Base-by-base conservation (phyloP, 2,329 filamentous ascomycete species). In the Fusarium begoniae region DNA sequence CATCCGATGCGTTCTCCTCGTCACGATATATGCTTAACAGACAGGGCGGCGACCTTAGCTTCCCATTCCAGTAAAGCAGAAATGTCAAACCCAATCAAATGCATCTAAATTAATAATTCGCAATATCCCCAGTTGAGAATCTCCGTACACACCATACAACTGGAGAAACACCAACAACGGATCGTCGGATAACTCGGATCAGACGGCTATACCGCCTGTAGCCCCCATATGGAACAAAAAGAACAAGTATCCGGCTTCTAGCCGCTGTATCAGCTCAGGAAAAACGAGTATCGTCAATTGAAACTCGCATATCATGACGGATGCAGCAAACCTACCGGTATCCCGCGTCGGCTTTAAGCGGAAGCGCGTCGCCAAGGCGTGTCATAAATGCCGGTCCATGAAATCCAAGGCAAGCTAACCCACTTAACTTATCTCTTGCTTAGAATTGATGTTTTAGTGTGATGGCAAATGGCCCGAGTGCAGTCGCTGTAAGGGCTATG, bases 11-110 rank as follows among this genome's bases (percentile, higher is more conserved):
- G 6, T 26, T 26, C 26, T 26, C 26, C 26, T 26, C 26, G 26
- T 26, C 26, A 26, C 26, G 26, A 26, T 26, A 6, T 26, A 26
- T 26, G 26, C 26, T 26, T 26, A 26, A 26, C 26, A 28, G 28
- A 28, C 28, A n/a, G 7, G 14, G 14, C 47, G 6, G 5, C 10
- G 1, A 5, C 5, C 30, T 3, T n/a, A 17, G 4, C 10, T n/a
- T 30, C 20, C 47, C 7, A 8, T 48, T 48, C 0, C 3, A n/a
- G 26, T 12, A n/a, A 30, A 30, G 28, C 20, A 48, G 3, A 8
- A 48, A 17, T 2, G 0, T 5, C 2, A 17, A n/a, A 3, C 14
- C 47, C 28, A 48, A 48, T 30, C 14, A 48, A 11, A 17, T 5
- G 8, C 6, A 12, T 30, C 3, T 5, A n/a, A 48, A 30, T 30